Evolutionary conservation across 2,329 filamentous ascomycete species (phyloP).

Genomic region (Parafenestella ontariensis): DNA sequence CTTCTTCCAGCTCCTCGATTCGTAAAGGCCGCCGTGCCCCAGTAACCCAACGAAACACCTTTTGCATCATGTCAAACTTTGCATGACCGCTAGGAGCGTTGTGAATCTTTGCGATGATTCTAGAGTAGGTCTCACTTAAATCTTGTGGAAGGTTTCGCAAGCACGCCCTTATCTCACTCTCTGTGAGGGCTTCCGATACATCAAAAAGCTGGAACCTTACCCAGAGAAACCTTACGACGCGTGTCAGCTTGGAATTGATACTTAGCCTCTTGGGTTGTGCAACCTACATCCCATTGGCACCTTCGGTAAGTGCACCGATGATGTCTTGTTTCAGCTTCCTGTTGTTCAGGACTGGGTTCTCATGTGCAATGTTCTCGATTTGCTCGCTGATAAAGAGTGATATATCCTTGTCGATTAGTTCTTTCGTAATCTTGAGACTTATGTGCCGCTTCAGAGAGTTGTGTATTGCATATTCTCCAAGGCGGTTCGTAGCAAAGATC

Average conservation of each 20-base stretch:
- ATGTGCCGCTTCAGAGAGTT: not conserved
- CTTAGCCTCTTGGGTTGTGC: too few relatives aligned
- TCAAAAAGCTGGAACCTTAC: conserved; percentile 39
- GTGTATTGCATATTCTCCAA: conserved; percentile 12
- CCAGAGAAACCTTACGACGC: conserved; percentile 41
- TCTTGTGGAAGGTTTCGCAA: conserved; percentile 33
- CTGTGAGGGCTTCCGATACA: conserved; percentile 32
- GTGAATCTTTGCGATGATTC: conserved; percentile 18
- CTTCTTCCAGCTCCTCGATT: conserved; percentile 29
- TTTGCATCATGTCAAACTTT: conserved; percentile 11
- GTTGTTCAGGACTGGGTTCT: conserved; percentile 8
- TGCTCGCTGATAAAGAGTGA: conserved; percentile 6
- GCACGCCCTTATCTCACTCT: conserved; percentile 27
- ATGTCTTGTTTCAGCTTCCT: conserved; percentile 16
- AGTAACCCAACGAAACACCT: conserved; percentile 22
- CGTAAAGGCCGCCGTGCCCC: conserved; percentile 22
- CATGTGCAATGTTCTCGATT: conserved; percentile 4
- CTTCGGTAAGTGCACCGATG: conserved; percentile 6
- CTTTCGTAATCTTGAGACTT: conserved; percentile 7
- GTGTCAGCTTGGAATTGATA: not conserved
- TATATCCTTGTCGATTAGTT: conserved; percentile 9
- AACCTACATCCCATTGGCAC: conserved; percentile 30
- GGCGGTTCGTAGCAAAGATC: conserved; percentile 22
- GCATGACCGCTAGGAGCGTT: not conserved
- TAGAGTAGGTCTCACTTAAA: conserved; percentile 32